Base-by-base conservation (phyloP, 2,329 filamentous ascomycete genomes). In the Aureobasidium leucospermi region DNA sequence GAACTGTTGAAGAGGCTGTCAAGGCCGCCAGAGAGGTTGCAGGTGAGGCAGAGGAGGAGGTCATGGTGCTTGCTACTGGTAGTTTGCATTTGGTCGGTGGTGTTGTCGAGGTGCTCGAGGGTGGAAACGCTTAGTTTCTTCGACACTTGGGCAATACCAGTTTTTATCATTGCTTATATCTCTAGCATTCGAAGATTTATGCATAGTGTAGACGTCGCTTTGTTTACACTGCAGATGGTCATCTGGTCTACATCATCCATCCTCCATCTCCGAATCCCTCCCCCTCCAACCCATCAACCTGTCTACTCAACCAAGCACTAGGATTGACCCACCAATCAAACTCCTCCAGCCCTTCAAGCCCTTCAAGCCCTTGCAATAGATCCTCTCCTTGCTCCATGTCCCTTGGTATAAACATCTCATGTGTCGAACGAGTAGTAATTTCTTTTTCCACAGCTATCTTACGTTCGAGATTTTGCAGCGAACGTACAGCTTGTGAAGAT, bases 61-160 rank as follows among this genome's bases (percentile, higher is more conserved):
- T 84, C 15, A 82, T 85, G 70, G 83, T 86, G 0, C 75, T 96
- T 58, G 85, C 90, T 9, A 96, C 91, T 13, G 91, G 91, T 2
- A 95, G 90, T 70, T 75, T 96, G 68, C 88, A 96, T 77, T 79
- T 96, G 41, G 90, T 92, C 1, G 90, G 91, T 7, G 89, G 88
- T 10, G 77, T 91, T 47, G 76, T 96, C 56, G 86, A 88, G 70
- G 85, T 88, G 1, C 72, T 95, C 61, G 89, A 88, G 65, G 66
- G 63, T 36, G 69, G 70, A 56, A 60, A 41, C 8, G 69, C 48
- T 11, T 52, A 52, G 36, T 36, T 9, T 5, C 19, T 19, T 36
- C 34, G 13, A 36, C 34, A 36, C 2, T 4, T 23, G 2, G 3
- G 23, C 23, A 23, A 23, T 23, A 23, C 3, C 23, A 23, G 23